Conservation (phyloP, 768 basidiomycete genomes). For the Phylloporus rhodoxanthus region DNA sequence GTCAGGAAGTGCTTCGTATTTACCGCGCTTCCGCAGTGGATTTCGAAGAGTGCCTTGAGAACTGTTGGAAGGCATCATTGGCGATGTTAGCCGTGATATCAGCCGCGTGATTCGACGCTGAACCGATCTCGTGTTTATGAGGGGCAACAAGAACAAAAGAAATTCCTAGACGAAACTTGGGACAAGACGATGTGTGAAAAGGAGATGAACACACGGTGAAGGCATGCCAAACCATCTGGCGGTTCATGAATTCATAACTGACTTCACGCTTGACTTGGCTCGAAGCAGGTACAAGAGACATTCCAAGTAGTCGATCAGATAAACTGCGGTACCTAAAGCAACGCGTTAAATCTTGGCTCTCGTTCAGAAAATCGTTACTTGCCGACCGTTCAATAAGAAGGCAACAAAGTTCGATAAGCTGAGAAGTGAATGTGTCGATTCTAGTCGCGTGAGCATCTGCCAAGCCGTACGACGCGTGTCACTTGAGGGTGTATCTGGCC, state of each 20-base stretch:
- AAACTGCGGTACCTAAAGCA: slow-evolving; percentile 76
- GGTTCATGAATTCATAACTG: slow-evolving; percentile 98
- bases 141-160: slow-evolving; percentile 83
- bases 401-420: slow-evolving; percentile 70
- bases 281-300: slow-evolving; percentile 70
- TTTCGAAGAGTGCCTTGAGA: slow-evolving; percentile 9
- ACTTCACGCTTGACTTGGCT: slow-evolving; percentile 72
- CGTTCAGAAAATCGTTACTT: slow-evolving; percentile 24
- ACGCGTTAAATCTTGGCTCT: slow-evolving; percentile 1
- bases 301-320: slow-evolving; percentile 67
- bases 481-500: slow-evolving; percentile 85
- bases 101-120: slow-evolving; percentile 48
- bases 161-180: slow-evolving; percentile 70
- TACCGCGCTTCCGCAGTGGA: slow-evolving; percentile 39
- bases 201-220: slow-evolving; percentile 67
- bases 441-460: slow-evolving; percentile 59
- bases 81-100: slow-evolving; percentile 18
- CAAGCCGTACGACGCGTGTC: slow-evolving; percentile 71
- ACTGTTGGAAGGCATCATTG: slow-evolving; percentile 32
- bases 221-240: slow-evolving; percentile 98
- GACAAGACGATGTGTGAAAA: not conserved
- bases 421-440: slow-evolving; percentile 59
- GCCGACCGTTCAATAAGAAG: slow-evolving; percentile 88
- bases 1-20: slow-evolving; percentile 60
- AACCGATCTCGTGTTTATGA: slow-evolving; percentile 64